Evolutionary conservation across 129 eudicot genomes (phyloP), one percentile per base, ranked within the genome.

Genomic region (Ambrosia trifida): DNA sequence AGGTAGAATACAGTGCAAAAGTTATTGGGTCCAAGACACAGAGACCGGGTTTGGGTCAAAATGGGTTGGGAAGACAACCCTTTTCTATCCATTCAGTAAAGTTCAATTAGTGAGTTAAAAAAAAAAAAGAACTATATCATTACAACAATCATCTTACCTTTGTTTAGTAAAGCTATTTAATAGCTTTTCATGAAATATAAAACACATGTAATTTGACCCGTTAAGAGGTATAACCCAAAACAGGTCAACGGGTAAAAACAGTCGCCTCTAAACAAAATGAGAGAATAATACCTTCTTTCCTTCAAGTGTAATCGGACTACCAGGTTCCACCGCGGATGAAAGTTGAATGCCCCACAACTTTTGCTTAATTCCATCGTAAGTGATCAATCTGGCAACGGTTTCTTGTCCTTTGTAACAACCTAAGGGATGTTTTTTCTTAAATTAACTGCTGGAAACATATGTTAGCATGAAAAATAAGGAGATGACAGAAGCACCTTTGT

Each of bases 351-450:
- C 97, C 93, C 96, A 91, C 74, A 91, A 65, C 70, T 72, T 88
- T 64, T 91, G 97, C 78, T 91, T 91, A 60, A 91, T 69, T 41
- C 97, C 97, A 76, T 91, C 97, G 35, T 91, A 91, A 24, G 97
- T 88, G 75, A 91, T 74, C 20, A 91, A 88, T 86, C 97, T 91
- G 14, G 97, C 76, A 68, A 91, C 86, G 69, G 97, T 91, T 68
- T 91, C 97, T 76, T 88, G 97, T 71, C 97, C 97, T 74, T 91
- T 91, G 58, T 91, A 91, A 73, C 97, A 91, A 46, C 97, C 97
- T 91, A 74, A 31, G 19, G 20, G 56, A 33, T 58, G 38, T 41
- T 66, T 36, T 43, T 65, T 46, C 30, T 79, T 40, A 49, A 19
- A 19, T 74, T 49, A 17, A 67, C 2, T 40, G 12, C 47, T 35